phyloP scores from a whole-genome alignment of 768 basidiomycete genomes.

The Auricularia sp. region DNA sequence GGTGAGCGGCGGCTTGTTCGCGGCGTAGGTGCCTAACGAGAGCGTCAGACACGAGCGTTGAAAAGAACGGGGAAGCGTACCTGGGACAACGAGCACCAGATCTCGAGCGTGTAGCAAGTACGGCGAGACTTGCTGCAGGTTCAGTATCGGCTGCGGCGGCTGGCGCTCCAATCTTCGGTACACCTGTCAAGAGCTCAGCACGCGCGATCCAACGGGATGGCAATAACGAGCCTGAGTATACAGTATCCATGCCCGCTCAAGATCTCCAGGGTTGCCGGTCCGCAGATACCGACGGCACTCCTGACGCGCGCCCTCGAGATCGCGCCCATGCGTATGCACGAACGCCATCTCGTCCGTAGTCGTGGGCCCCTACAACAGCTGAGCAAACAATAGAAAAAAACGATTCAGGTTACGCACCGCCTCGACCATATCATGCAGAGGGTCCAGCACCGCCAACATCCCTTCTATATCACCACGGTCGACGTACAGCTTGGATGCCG shows the following conservation, averaged over 20 bases:
- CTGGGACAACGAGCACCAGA: slow-evolving; percentile 31
- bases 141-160: slow-evolving; percentile 30
- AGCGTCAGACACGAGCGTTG: background rate
- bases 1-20: slow-evolving; percentile 29
- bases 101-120: slow-evolving; percentile 33
- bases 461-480: slow-evolving; percentile 35
- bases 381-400: background rate
- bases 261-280: slow-evolving; percentile 30
- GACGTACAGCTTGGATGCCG: slow-evolving; percentile 39
- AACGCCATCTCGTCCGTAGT: slow-evolving; percentile 39
- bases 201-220: background rate
- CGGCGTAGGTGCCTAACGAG: slow-evolving; percentile 28
- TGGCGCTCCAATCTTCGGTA: slow-evolving; percentile 36
- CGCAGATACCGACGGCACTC: slow-evolving; percentile 30
- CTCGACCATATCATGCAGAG: slow-evolving; percentile 30
- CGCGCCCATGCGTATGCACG: slow-evolving; percentile 33
- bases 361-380: slow-evolving; percentile 27
- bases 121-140: slow-evolving; percentile 41
- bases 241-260: slow-evolving; percentile 18
- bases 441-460: slow-evolving; percentile 36
- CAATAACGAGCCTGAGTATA: background rate
- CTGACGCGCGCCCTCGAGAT: slow-evolving; percentile 32
- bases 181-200: slow-evolving; percentile 14
- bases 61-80: slow-evolving; percentile 4
- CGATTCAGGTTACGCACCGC: background rate